Conservation (phyloP, 176 grass and related monocot genomes). For the Cocos nucifera region DNA sequence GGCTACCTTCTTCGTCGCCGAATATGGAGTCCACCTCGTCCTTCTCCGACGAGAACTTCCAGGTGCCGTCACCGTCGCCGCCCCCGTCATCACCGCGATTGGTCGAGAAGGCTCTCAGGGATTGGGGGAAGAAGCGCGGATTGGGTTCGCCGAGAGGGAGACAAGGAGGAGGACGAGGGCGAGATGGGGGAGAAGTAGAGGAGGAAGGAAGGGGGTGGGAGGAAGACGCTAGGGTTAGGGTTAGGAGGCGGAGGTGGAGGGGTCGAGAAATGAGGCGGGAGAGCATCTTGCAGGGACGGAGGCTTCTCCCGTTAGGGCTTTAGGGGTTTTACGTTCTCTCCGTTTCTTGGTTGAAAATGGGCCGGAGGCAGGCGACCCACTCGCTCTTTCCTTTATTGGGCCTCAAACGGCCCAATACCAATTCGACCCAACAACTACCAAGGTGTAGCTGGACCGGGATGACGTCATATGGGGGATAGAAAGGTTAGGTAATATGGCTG, state of each 20-base stretch:
- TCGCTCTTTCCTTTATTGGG: too few relatives aligned
- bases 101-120: constrained; percentile 8
- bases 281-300: constrained; percentile 7
- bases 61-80: not conserved
- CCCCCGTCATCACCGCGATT: not conserved
- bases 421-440: too few relatives aligned
- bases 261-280: constrained; percentile 6
- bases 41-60: constrained; percentile 14
- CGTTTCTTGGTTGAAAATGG: too few relatives aligned
- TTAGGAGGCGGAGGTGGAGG: constrained; percentile 4
- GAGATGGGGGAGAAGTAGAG: not conserved
- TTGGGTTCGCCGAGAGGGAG: not conserved
- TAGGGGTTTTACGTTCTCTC: too few relatives aligned
- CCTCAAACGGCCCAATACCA: too few relatives aligned
- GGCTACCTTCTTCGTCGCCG: not conserved
- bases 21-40: constrained; percentile 17
- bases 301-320: too few relatives aligned
- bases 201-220: not conserved
- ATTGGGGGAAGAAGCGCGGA: not conserved
- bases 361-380: too few relatives aligned
- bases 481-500: too few relatives aligned
- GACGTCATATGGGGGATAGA: too few relatives aligned
- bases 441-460: too few relatives aligned
- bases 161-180: not conserved
- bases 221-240: constrained; percentile 1